These are phyloP conservation scores for Backusella parvicylindrica DNA, from an alignment of 192 early-diverging fungal genomes.

Conservation along the genomic window DNA sequence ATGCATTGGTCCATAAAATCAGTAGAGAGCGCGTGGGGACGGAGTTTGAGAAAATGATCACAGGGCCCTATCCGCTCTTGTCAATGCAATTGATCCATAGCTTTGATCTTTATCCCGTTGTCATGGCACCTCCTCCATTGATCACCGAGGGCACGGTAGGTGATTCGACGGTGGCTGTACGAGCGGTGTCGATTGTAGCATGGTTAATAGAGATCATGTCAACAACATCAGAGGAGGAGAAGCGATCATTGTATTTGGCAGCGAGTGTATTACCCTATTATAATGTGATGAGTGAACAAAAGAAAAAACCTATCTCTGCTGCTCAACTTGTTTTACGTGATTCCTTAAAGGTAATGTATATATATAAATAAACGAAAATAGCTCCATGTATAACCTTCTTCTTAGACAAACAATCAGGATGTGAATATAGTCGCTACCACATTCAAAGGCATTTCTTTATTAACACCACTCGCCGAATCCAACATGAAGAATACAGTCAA, in stretches of 20 bases:
- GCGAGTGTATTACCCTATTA: constrained; percentile 57
- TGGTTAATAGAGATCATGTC: too few relatives aligned
- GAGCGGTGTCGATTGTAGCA: constrained; percentile 37
- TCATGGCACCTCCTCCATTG: constrained; percentile 41
- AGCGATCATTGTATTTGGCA: constrained; percentile 48
- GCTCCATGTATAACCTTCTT: neutral
- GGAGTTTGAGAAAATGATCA: constrained; percentile 94
- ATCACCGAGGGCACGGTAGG: constrained; percentile 21
- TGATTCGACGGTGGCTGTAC: constrained; percentile 34
- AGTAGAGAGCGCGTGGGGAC: constrained; percentile 88
- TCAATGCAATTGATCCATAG: constrained; percentile 37
- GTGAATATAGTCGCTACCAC: constrained; percentile 37
- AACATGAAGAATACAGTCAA: constrained; percentile 14
- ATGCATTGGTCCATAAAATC: constrained; percentile 77
- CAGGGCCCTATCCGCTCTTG: constrained; percentile 41
- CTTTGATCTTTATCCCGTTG: constrained; percentile 41
- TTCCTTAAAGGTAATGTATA: constrained; percentile 50
- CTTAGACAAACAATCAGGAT: constrained; percentile 30
- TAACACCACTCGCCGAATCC: constrained; percentile 4
- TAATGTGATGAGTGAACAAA: constrained; percentile 36
- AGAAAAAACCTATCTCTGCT: constrained; percentile 42
- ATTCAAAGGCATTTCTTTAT: constrained; percentile 22
- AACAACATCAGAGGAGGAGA: constrained; percentile 13
- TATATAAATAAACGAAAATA: neutral
- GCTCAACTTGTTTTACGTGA: constrained; percentile 54